These are phyloP conservation scores for Epichloe baconii DNA, from an alignment of 2,329 filamentous ascomycete genomes.

Conservation along the genomic window DNA sequence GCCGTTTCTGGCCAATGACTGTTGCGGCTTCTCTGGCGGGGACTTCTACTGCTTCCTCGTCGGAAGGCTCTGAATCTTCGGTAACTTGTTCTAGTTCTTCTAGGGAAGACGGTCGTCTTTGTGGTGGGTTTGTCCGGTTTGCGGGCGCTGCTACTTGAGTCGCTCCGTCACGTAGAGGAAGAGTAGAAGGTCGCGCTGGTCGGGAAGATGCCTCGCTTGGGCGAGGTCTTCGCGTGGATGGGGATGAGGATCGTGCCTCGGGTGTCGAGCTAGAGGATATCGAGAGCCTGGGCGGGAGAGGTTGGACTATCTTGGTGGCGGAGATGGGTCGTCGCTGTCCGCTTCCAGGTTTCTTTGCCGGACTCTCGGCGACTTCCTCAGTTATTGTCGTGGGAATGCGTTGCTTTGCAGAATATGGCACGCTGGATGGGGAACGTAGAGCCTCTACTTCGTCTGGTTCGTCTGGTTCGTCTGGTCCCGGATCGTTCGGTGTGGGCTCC, in stretches of 20 bases:
- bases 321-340: constrained; percentile 32
- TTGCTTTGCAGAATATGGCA: constrained; percentile 1
- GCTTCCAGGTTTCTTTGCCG: constrained; percentile 40
- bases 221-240: constrained; percentile 28
- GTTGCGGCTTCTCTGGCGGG: constrained; percentile 29
- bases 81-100: background rate
- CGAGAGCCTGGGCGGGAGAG: background rate
- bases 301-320: constrained; percentile 11
- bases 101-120: background rate
- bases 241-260: constrained; percentile 23
- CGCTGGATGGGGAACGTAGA: constrained; percentile 7
- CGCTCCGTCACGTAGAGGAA: background rate
- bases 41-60: constrained; percentile 31
- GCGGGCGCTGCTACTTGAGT: background rate
- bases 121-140: background rate
- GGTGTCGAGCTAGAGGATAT: constrained; percentile 1
- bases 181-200: background rate
- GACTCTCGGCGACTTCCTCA: constrained; percentile 30
- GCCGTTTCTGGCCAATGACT: constrained; percentile 29
- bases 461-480: background rate
- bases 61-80: constrained; percentile 8
- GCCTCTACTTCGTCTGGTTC: constrained; percentile 2
- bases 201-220: constrained; percentile 15
- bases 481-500: background rate
- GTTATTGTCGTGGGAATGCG: constrained; percentile 7